Percentiles rank a stretch among this genome's conserved stretches.
phyloP scores from a whole-genome alignment of 257 asterid genomes.

The Solanum dulcamara region DNA sequence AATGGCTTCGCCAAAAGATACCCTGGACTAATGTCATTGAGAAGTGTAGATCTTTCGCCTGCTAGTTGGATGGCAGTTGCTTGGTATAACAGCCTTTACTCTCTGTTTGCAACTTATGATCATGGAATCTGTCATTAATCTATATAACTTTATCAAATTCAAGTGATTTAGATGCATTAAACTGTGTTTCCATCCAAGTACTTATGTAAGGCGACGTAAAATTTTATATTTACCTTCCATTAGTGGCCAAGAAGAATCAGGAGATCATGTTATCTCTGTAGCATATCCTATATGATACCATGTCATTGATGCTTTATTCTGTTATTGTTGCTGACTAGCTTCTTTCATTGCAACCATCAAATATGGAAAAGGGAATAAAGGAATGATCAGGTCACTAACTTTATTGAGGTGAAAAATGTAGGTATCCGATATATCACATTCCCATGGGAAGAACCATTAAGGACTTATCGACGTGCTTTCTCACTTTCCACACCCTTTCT shows the following conservation, averaged over 20 bases:
- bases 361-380: conserved; percentile 1
- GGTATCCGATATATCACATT: conserved; percentile 50
- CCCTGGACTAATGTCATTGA: conserved; percentile 40
- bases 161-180: neutral
- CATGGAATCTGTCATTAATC: neutral
- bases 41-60: conserved; percentile 45
- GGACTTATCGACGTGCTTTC: conserved; percentile 42
- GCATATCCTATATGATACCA: neutral
- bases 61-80: conserved; percentile 53
- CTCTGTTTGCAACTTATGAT: neutral
- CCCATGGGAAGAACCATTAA: conserved; percentile 40
- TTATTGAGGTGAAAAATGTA: conserved; percentile 13
- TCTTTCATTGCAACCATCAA: neutral
- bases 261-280: neutral
- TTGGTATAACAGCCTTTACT: conserved; percentile 14
- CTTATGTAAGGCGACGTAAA: neutral
- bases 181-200: neutral
- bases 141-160: neutral
- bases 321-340: neutral
- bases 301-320: neutral
- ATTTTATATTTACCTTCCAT: neutral
- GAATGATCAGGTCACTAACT: conserved; percentile 6
- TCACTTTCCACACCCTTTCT: conserved; percentile 46
- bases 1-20: conserved; percentile 21
- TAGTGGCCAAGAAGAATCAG: neutral